phyloP scores from a whole-genome alignment of 2,329 filamentous ascomycete genomes.

The Colletotrichum tanaceti region DNA sequence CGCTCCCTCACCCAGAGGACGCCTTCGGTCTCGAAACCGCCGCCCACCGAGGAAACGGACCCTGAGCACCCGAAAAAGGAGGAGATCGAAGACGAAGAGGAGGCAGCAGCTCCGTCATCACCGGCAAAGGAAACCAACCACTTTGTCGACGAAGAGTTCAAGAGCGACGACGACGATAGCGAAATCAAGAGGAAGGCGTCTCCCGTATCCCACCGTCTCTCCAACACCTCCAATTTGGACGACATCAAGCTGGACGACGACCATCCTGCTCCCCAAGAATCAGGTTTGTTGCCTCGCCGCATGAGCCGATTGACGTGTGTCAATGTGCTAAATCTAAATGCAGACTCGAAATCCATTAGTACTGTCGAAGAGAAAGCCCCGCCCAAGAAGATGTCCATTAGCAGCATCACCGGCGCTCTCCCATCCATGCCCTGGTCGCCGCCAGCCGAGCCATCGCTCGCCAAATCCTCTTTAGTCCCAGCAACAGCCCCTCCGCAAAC shows the following conservation, averaged over 20 bases:
- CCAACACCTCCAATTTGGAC: constrained; percentile 62
- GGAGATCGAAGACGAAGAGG: constrained; percentile 47
- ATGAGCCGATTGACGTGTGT: constrained; percentile 40
- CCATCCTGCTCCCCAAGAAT: constrained; percentile 49
- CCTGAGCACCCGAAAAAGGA: constrained; percentile 41
- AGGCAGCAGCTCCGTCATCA: constrained; percentile 31
- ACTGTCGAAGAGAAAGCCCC: constrained; percentile 53
- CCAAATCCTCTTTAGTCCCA: constrained; percentile 58
- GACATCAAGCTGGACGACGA: constrained; percentile 77
- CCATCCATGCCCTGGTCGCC: constrained; percentile 80
- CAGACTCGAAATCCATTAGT: constrained; percentile 45
- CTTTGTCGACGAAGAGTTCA: constrained; percentile 33
- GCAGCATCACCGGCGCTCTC: constrained; percentile 78
- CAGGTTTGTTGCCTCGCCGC: constrained; percentile 47
- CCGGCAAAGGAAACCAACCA: constrained; percentile 24
- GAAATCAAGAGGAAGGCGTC: constrained; percentile 51
- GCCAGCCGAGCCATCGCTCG: constrained; percentile 60
- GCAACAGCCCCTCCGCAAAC: constrained; percentile 48
- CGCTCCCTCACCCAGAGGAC: constrained; percentile 71
- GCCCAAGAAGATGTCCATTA: constrained; percentile 70
- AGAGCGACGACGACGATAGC: constrained; percentile 40
- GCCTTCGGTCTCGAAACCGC: constrained; percentile 51
- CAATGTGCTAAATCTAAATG: constrained; percentile 29
- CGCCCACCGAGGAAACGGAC: constrained; percentile 41
- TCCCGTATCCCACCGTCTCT: constrained; percentile 57